These are phyloP conservation scores for Phytophthora macrochlamydospora DNA, from an alignment of 352 stramenopile species.

Conservation along the genomic window DNA sequence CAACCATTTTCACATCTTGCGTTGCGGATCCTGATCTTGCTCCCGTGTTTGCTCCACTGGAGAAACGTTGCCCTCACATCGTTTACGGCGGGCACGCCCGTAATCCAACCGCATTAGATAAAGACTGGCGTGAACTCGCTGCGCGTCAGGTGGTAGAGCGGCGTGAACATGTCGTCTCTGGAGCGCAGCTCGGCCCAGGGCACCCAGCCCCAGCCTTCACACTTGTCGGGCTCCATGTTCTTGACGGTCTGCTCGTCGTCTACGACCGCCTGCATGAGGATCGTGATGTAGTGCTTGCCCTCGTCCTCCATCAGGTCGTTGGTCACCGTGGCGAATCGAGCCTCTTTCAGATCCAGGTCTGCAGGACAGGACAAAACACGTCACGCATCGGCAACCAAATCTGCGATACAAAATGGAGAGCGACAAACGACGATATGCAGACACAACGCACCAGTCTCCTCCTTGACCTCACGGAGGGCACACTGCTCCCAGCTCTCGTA, in stretches of 20 bases:
- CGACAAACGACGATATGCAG: background rate
- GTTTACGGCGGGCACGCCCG: background rate
- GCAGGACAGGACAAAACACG: background rate
- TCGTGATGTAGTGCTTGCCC: conserved; percentile 87
- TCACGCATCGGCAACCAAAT: background rate
- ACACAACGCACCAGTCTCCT: conserved; percentile 68
- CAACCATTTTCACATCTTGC: background rate
- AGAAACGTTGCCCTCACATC: background rate
- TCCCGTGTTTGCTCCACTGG: background rate
- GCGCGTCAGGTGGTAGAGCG: conserved; percentile 68
- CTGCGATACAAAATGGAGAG: background rate
- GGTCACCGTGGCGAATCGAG: conserved; percentile 72
- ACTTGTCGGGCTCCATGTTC: conserved; percentile 89
- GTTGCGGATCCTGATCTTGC: background rate
- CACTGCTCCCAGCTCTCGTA: conserved; percentile 83
- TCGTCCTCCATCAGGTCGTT: conserved; percentile 87
- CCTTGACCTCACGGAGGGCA: conserved; percentile 80
- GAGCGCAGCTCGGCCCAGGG: conserved; percentile 53
- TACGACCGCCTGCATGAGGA: conserved; percentile 79
- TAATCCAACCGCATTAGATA: conserved; percentile 3
- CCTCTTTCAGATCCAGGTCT: conserved; percentile 66
- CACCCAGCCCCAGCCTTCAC: conserved; percentile 77
- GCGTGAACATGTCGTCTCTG: conserved; percentile 78
- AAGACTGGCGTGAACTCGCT: conserved; percentile 60
- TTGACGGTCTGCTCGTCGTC: conserved; percentile 47